Percentiles rank a stretch among this genome's conserved stretches.
Evolutionary conservation across 768 basidiomycete genomes (phyloP).

Genomic region (Tricholoma flavovirens): DNA sequence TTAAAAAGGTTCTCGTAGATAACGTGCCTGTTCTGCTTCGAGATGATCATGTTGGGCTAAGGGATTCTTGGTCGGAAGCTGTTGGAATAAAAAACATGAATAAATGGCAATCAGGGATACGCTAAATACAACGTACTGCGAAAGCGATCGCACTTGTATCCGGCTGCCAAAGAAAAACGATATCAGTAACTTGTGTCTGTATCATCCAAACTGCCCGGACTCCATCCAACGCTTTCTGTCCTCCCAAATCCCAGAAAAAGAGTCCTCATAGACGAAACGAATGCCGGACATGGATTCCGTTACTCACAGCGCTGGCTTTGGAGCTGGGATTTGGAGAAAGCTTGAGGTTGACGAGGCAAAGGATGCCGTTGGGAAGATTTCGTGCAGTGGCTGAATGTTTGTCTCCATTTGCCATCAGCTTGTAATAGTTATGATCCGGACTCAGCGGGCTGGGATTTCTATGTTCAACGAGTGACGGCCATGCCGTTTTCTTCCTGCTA

Average conservation of each 20-base stretch:
- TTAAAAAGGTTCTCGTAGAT: constrained; percentile 99
- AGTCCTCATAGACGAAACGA: constrained; percentile 15
- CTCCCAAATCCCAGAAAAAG: constrained; percentile 21
- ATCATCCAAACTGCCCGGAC: constrained; percentile 30
- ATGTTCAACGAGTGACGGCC: no score
- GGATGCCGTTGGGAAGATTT: constrained; percentile 12
- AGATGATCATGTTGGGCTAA: constrained; percentile 83
- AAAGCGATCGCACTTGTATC: constrained; percentile 34
- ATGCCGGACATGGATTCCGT: constrained; percentile 16
- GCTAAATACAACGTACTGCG: constrained; percentile 30
- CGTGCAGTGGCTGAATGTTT: constrained; percentile 15
- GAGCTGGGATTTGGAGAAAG: constrained; percentile 30
- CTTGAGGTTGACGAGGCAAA: constrained; percentile 33
- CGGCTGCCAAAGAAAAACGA: constrained; percentile 22
- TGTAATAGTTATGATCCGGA: no score
- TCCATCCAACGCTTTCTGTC: constrained; percentile 34
- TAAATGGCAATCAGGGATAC: not conserved
- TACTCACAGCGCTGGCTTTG: constrained; percentile 38
- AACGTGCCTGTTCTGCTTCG: constrained; percentile 88
- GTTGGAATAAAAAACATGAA: not conserved
- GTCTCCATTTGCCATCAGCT: constrained; percentile 3
- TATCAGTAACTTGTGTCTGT: constrained; percentile 18
- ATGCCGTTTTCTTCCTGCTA: no score
- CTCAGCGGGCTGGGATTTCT: no score
- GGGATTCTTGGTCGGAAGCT: constrained; percentile 31